phyloP scores from a whole-genome alignment of 768 basidiomycete genomes.

The Mycena chlorophos region DNA sequence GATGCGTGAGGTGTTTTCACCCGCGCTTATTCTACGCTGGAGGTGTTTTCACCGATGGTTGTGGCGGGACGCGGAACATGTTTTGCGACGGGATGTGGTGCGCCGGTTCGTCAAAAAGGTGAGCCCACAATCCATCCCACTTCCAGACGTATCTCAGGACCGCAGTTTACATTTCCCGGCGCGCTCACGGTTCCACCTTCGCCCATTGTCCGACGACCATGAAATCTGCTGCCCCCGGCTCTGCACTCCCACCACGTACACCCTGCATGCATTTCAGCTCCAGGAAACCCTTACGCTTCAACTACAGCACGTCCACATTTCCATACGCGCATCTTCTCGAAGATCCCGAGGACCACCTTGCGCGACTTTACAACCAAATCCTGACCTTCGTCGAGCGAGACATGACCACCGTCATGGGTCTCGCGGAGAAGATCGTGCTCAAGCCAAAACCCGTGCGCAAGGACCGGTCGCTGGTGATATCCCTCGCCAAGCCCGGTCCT shows the following conservation, averaged over 20 bases:
- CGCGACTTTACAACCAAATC: constrained; percentile 77
- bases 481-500: not conserved
- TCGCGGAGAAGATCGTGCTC: constrained; percentile 66
- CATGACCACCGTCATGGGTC: constrained; percentile 70
- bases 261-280: constrained; percentile 54
- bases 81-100: constrained; percentile 71
- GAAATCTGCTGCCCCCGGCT: constrained; percentile 25
- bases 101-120: constrained; percentile 79
- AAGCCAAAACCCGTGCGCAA: constrained; percentile 41
- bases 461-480: constrained; percentile 20
- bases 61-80: constrained; percentile 87
- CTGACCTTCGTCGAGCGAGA: constrained; percentile 80
- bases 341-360: constrained; percentile 65
- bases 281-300: constrained; percentile 56
- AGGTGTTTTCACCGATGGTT: no score
- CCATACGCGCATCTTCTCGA: constrained; percentile 59
- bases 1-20: no score
- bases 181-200: constrained; percentile 69
- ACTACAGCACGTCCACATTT: constrained; percentile 39
- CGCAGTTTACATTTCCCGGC: constrained; percentile 72
- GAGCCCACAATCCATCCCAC: constrained; percentile 12
- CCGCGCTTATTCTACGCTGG: no score
- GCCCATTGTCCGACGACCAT: constrained; percentile 63
- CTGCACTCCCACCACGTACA: constrained; percentile 39
- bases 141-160: no score